Percentiles rank a stretch among this genome's conserved stretches.
Conservation (phyloP, 2,329 filamentous ascomycete species). For the Paraphoma chrysanthemicola region DNA sequence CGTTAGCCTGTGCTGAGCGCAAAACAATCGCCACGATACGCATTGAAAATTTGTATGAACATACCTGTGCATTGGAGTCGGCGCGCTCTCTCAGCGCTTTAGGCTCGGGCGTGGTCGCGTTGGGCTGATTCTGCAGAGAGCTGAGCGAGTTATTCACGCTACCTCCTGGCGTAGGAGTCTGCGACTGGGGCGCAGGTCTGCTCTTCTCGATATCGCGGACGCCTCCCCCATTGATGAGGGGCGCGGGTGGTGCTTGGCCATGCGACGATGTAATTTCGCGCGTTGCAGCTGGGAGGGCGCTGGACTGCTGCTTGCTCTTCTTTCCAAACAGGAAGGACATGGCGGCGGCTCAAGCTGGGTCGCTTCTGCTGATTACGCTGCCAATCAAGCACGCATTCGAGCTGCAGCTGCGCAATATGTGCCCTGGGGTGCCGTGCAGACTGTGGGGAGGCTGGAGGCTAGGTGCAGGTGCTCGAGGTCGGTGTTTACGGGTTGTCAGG, state of each 20-base stretch:
- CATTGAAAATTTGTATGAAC: too few relatives aligned
- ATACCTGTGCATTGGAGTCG: constrained; percentile 63
- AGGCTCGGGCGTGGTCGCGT: constrained; percentile 68
- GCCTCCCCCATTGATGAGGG: constrained; percentile 51
- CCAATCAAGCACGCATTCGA: constrained; percentile 44
- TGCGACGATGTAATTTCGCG: constrained; percentile 65
- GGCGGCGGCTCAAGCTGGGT: constrained; percentile 29
- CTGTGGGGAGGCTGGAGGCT: constrained; percentile 6
- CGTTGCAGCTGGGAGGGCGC: constrained; percentile 60
- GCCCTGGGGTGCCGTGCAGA: background rate
- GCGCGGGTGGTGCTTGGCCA: constrained; percentile 54
- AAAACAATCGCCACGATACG: too few relatives aligned
- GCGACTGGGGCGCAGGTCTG: constrained; percentile 27
- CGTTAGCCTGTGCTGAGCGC: constrained; percentile 15
- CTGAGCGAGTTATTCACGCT: constrained; percentile 72
- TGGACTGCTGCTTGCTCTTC: constrained; percentile 49
- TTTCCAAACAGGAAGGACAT: constrained; percentile 64
- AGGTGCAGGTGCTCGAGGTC: background rate
- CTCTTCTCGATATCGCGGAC: constrained; percentile 51
- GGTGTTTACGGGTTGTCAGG: constrained; percentile 1
- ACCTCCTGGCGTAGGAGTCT: constrained; percentile 75
- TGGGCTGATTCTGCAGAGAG: constrained; percentile 67
- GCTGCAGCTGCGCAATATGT: constrained; percentile 7
- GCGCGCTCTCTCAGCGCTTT: constrained; percentile 64
- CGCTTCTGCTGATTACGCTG: constrained; percentile 28